Base-by-base conservation (phyloP, 2,329 filamentous ascomycete genomes). In the Colletotrichum cuscutae region DNA sequence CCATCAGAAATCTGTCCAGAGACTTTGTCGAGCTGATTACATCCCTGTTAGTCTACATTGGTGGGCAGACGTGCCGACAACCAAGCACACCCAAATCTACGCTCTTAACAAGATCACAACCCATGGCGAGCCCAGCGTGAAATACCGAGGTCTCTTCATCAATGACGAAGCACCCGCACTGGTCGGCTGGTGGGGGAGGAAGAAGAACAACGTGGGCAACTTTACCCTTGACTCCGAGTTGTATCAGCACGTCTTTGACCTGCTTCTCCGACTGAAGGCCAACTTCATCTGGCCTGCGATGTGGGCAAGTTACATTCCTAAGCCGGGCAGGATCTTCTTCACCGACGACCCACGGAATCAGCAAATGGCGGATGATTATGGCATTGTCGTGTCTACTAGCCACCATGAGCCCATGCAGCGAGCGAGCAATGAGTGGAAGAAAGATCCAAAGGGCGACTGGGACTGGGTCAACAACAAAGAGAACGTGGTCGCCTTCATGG, bases 281-380 rank as follows among this genome's bases (percentile, higher is more conserved):
- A 94, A 94, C 80, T 93, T 93, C 77, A 83, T 94, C 65, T 94
- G 92, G 92, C 92, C 91, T 1, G 88, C 91, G 7, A 73, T 73
- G 71, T 73, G 71, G 71, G 71, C 42, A 1, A 70, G 62, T 35
- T 73, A 66, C 1, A 85, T 88, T 79, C 71, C 71, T 1, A 61
- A 60, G n/a, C 94, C 91, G 91, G 87, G 86, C 13, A 86, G 87
- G 71, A 92, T 92, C 87, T 93, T 93, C 79, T 88, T 90, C 77
- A 87, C 92, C 1, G 92, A 94, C 75, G 92, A 94, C 77, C 84
- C 87, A 5, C 85, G 86, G 32, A 93, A 89, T 75, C 90, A 92
- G 76, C 88, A 89, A 1, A 84, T 92, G 13, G 92, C 91, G 0
- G 90, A 94, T 76, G 90, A 91, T 37, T 93, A 89, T 78, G 91